A percentile compares a stretch with the other conserved stretches of the same genome.
These are phyloP conservation scores for Apiospora koreana DNA, from an alignment of 2,329 filamentous ascomycete species.

Conservation along the genomic window DNA sequence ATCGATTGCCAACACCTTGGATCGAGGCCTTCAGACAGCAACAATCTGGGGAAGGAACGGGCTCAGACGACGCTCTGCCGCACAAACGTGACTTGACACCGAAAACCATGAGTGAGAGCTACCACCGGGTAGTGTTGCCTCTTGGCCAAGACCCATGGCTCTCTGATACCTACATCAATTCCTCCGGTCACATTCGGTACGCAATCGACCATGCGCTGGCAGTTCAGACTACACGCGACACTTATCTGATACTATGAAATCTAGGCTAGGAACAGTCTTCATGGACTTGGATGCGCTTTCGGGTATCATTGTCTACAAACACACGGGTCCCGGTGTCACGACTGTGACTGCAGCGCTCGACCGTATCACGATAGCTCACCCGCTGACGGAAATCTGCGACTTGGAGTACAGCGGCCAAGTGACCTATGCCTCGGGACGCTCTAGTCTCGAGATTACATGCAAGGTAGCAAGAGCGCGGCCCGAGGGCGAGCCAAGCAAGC, in stretches of 20 bases:
- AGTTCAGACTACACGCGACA: constrained; percentile 6
- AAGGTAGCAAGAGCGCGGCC: constrained; percentile 69
- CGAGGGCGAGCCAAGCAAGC: constrained; percentile 52
- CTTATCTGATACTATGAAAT: not conserved
- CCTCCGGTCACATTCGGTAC: constrained; percentile 70
- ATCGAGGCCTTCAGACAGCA: constrained; percentile 65
- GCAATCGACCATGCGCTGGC: constrained; percentile 39
- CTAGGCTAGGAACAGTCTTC: constrained; percentile 68
- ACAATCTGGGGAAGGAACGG: constrained; percentile 39
- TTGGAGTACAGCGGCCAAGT: constrained; percentile 66
- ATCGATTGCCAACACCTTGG: constrained; percentile 57
- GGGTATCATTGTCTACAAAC: constrained; percentile 73
- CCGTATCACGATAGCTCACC: constrained; percentile 62
- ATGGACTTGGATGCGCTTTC: constrained; percentile 81
- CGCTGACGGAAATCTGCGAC: constrained; percentile 76
- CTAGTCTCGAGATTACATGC: constrained; percentile 73
- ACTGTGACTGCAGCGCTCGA: constrained; percentile 52
- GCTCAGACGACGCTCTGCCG: constrained; percentile 23
- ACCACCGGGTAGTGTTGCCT: constrained; percentile 68
- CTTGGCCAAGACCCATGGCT: constrained; percentile 75
- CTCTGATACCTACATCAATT: constrained; percentile 76
- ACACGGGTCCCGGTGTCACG: constrained; percentile 57
- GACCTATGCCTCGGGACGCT: constrained; percentile 71
- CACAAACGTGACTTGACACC: constrained; percentile 59
- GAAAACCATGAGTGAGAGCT: constrained; percentile 72